A percentile compares a stretch with the other conserved stretches of the same genome.
Evolutionary conservation across 129 eudicot genomes (phyloP).

Genomic region (Erigeron canadensis): DNA sequence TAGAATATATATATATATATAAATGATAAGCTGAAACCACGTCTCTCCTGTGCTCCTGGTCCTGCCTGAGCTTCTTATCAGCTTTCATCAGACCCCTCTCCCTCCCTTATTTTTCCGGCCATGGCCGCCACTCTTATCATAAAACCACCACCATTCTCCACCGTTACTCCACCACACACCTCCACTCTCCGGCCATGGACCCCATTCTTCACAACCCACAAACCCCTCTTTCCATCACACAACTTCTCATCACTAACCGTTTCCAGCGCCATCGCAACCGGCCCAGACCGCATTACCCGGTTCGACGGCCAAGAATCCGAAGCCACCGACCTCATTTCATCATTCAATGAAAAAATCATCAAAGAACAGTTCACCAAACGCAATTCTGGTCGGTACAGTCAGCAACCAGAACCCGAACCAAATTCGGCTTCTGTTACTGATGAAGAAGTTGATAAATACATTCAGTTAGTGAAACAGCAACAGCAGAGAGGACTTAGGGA

Average conservation of each 20-base stretch:
- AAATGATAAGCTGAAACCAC: slow-evolving; percentile 33
- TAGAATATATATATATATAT: not conserved
- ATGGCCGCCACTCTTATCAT: slow-evolving; percentile 38
- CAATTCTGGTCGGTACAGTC: slow-evolving; percentile 30
- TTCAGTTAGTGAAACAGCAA: slow-evolving; percentile 72
- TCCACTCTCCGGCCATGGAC: slow-evolving; percentile 22
- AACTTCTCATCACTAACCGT: slow-evolving; percentile 22
- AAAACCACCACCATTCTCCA: slow-evolving; percentile 21
- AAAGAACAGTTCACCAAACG: slow-evolving; percentile 57
- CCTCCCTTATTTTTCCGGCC: slow-evolving; percentile 26
- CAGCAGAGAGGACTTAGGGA: slow-evolving; percentile 85
- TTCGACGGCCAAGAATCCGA: slow-evolving; percentile 27
- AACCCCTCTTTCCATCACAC: slow-evolving; percentile 12
- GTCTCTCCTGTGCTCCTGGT: slow-evolving; percentile 20
- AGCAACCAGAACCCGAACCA: slow-evolving; percentile 29
- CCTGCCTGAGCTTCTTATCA: slow-evolving; percentile 12
- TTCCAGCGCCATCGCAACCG: slow-evolving; percentile 32
- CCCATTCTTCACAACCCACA: slow-evolving; percentile 24
- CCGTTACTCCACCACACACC: slow-evolving; percentile 18
- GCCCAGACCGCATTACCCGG: slow-evolving; percentile 26
- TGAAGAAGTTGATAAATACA: slow-evolving; percentile 83
- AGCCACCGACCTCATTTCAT: slow-evolving; percentile 52
- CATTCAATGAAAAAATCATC: slow-evolving; percentile 59
- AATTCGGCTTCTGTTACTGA: slow-evolving; percentile 45
- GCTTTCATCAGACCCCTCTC: slow-evolving; percentile 28